Conservation (phyloP, 208 protist genomes). For the Leishmania gerbilli region DNA sequence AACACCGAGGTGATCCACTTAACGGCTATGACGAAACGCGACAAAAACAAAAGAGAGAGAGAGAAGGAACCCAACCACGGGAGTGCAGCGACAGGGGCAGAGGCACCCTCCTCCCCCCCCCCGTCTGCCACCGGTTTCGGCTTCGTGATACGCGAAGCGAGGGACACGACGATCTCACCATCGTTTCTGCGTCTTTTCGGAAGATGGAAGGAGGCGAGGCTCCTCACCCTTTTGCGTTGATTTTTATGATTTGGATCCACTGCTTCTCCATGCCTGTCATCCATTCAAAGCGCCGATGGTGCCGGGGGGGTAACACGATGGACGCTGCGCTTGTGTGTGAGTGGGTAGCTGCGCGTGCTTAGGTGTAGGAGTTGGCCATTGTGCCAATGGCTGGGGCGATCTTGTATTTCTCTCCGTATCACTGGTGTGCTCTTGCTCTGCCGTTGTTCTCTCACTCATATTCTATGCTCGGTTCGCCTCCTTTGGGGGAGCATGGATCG, state of each 20-base stretch:
- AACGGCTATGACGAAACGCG: background rate
- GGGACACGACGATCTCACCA: background rate
- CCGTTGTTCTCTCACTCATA: background rate
- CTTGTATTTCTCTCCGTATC: background rate
- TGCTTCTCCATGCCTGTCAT: background rate
- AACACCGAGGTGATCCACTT: background rate
- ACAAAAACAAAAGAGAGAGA: background rate
- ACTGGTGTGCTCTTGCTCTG: background rate
- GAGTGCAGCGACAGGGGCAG: background rate
- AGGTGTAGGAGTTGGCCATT: too few species aligned
- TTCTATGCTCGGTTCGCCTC: background rate
- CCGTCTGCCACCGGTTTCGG: background rate
- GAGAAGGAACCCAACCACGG: background rate
- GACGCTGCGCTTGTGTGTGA: background rate
- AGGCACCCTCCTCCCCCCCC: background rate
- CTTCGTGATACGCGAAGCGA: background rate
- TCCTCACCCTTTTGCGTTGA: background rate
- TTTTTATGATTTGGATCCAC: background rate
- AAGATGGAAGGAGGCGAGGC: background rate
- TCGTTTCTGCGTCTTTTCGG: background rate
- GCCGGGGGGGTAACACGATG: background rate
- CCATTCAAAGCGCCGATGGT: background rate
- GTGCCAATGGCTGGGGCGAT: background rate
- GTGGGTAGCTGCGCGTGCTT: background rate
- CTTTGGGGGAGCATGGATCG: too few species aligned